phyloP scores from a whole-genome alignment of 441 rosid genomes.

The Adansonia rubrostipa region DNA sequence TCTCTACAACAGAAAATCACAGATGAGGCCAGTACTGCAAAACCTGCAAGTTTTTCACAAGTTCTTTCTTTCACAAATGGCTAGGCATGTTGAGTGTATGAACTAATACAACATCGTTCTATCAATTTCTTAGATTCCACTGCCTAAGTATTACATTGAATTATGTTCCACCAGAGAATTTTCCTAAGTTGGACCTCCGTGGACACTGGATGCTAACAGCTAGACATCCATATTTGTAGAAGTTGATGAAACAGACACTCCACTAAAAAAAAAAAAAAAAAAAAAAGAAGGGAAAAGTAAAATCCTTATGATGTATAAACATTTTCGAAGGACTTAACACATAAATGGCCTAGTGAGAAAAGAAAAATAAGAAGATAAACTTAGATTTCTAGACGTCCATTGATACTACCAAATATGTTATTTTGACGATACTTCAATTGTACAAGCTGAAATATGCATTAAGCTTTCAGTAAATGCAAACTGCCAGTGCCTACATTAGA shows the following conservation, averaged over 20 bases:
- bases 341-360: neutral
- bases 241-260: neutral
- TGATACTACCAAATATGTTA: neutral
- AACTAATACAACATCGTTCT: neutral
- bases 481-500: neutral
- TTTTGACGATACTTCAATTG: neutral
- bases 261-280: neutral
- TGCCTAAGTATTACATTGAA: no score
- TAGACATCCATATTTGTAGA: neutral
- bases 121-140: no score
- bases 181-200: neutral
- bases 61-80: neutral
- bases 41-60: neutral
- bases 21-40: neutral
- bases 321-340: neutral
- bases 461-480: neutral
- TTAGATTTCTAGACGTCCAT: neutral
- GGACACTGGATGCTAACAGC: neutral
- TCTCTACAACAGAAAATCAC: neutral
- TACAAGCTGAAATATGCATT: neutral
- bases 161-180: neutral
- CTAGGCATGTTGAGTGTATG: conserved; percentile 7
- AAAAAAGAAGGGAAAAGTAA: neutral
- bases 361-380: neutral
- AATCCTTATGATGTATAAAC: neutral